Base-by-base conservation (phyloP, 495 filamentous ascomycete species). In the Penicillium paxilli region DNA sequence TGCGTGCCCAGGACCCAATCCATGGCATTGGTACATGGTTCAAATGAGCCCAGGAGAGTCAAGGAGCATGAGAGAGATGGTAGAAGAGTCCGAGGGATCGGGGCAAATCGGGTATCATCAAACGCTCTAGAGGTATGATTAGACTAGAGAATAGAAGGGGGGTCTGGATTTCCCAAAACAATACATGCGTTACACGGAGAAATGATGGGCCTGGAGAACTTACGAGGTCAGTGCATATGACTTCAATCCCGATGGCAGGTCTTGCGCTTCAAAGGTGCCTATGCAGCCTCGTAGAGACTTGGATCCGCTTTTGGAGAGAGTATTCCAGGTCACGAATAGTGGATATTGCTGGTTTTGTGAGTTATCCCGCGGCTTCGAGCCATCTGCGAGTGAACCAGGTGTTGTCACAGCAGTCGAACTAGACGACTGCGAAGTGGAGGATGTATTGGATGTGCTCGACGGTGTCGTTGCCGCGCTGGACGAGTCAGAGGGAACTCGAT, bases 321-420 rank as follows among this genome's bases (percentile, higher is more conserved):
- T 89, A 69, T 96, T 96, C 94, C 95, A 98, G 0, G 94, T 98
- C 12, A 98, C 89, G 67, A 98, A 98, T 12, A 98, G 78, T 5
- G 94, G 94, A 52, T 76, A 71, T 35, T 57, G 59, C 38, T 62
- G 65, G 35, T 70, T 54, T 3, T 38, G 20, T n/a, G 62, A 49
- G 61, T 66, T 62, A 49, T 60, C 44, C 28, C 53, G 45, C 16
- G 54, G 54, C 19, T 49, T 42, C 17, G 49, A 23, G 1, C 49
- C 52, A 26, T 62, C 65, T 3, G 59, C 73, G 44, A 51, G 69
- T 53, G 70, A 75, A 69, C 68, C 75, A 48, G 56, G 80, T 56
- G 63, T 81, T 55, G 58, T 78, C 51, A 70, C 66, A 68, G 47
- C 74, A 17, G 80, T 83, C 22, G 75, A 76, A 23, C 46, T 67